phyloP scores from a whole-genome alignment of 78 protist species.

The Dictyostelium purpureum region DNA sequence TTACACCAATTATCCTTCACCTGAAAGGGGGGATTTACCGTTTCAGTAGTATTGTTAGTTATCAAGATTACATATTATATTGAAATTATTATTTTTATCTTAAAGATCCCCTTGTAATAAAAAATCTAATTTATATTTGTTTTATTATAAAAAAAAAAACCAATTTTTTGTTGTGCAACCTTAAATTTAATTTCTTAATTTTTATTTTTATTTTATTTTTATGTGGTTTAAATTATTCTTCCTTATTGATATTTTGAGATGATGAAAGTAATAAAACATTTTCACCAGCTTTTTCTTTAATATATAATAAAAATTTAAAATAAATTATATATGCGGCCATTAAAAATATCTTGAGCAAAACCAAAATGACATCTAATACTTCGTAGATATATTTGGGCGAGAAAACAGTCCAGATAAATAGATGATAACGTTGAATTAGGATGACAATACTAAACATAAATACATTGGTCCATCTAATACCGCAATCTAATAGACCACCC shows the following conservation, averaged over 20 bases:
- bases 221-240: background rate
- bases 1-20: no score
- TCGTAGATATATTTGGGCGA: slow-evolving; percentile 85
- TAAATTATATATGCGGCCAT: slow-evolving; percentile 38
- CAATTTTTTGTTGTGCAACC: no score
- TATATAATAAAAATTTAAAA: background rate
- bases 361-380: slow-evolving; percentile 55
- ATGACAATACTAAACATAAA: slow-evolving; percentile 66
- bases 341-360: background rate
- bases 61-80: no score
- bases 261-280: background rate
- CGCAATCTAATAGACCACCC: slow-evolving; percentile 43
- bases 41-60: no score
- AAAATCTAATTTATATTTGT: no score
- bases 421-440: slow-evolving; percentile 61
- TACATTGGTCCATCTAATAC: slow-evolving; percentile 60
- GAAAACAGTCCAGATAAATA: slow-evolving; percentile 83
- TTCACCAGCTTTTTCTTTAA: slow-evolving; percentile 23
- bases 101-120: no score
- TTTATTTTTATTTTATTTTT: no score
- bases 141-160: no score
- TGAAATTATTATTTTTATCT: no score
- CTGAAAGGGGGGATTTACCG: no score
- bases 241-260: slow-evolving; percentile 32
- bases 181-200: no score